Base-by-base conservation (phyloP, 768 basidiomycete species). In the Naematelia encephala region DNA sequence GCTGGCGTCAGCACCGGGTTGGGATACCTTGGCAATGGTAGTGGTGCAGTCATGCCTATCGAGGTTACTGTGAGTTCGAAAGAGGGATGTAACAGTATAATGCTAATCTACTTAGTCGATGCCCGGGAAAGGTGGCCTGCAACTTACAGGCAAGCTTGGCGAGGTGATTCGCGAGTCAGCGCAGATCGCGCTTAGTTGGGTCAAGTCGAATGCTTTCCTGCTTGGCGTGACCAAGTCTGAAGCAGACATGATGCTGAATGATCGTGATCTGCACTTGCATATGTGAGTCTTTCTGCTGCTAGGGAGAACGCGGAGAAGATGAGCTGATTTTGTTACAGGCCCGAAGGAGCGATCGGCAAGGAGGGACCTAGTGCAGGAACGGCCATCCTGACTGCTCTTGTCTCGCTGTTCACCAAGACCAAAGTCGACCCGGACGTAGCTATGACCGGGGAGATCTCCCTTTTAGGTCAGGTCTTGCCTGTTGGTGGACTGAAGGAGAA, bases 371-470 rank as follows among this genome's bases (percentile, higher is more conserved):
- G 89, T 67, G 96, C 96, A 1, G 96, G 96, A 29, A 97, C 90
- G 3, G 96, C 96, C 0, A 86, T 99, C 42, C 70, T 96, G 58
- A 85, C 88, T 46, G 92, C 94, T 0, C 87, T 97, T 64, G 91
- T 98, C 45, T 89, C 87, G 44, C 81, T 98, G 56, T 90, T 97
- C 78, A 93, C 89, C 0, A 87, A 86, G 79, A 89, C 86, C 3
- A 84, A 80, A 77, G 85, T 97, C 45, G 82, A 82, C 72, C 89
- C 89, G 14, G 90, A 96, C 78, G 89, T 96, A 55, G 91, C 96
- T 4, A 93, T 98, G 91, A 98, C 96, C 0, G 96, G 96, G 14
- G 96, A 99, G 78, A 91, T 99, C 57, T 91, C 93, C 1, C 85
- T 99, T 14, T 87, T 92, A 0, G 96, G 96, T 0, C 91, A 96